A percentile compares a stretch with the other conserved stretches of the same genome.
phyloP scores from a whole-genome alignment of 2,329 filamentous ascomycete species.

The Aureobasidium sp. region DNA sequence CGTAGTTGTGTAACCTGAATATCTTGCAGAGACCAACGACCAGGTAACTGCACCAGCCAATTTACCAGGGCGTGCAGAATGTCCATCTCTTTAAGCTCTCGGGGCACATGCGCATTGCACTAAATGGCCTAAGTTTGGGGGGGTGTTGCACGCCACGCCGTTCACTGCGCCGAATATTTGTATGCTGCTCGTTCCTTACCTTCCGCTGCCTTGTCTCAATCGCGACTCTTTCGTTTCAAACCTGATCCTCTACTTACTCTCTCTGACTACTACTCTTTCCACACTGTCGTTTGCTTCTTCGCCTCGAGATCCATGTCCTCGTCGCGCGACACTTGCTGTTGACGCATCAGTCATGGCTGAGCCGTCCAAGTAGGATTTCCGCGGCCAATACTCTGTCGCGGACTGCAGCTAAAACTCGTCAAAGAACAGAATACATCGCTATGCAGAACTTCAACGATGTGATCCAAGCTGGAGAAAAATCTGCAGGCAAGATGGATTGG shows the following conservation, averaged over 20 bases:
- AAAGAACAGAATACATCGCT: background rate
- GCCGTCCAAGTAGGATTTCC: background rate
- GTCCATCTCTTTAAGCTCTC: background rate
- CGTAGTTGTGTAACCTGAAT: background rate
- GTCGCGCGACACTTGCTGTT: background rate
- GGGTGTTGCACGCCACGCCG: constrained; percentile 11
- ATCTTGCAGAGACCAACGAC: background rate
- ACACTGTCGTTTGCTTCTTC: background rate
- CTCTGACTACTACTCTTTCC: background rate
- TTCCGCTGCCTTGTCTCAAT: background rate
- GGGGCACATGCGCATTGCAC: background rate
- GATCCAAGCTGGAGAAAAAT: background rate
- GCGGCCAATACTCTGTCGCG: background rate
- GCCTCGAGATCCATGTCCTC: background rate
- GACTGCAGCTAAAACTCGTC: background rate
- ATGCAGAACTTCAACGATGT: background rate
- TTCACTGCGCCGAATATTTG: background rate
- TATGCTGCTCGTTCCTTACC: background rate
- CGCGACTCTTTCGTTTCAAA: background rate
- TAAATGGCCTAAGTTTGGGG: background rate
- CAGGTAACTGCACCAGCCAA: background rate
- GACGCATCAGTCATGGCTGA: constrained; percentile 11
- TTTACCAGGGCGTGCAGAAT: background rate
- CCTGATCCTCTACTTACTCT: background rate
- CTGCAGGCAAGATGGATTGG: background rate